Evolutionary conservation across 352 stramenopile species (phyloP).

Genomic region (Aphanomyces cochlioides): DNA sequence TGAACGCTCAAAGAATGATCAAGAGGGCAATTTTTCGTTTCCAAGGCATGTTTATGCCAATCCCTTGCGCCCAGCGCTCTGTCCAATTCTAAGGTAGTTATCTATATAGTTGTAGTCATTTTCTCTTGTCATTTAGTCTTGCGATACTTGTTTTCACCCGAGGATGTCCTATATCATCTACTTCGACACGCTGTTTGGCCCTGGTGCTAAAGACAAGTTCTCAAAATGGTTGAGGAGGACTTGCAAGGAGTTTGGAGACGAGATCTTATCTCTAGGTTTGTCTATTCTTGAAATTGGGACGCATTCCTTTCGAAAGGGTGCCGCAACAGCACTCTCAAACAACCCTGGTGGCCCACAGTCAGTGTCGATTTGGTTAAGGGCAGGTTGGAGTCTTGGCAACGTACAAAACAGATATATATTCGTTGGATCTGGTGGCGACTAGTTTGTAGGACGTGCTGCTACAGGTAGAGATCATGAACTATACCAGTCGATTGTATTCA

Average conservation of each 20-base stretch:
- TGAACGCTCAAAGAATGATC: neutral
- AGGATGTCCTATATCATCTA: neutral
- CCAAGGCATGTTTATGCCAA: neutral
- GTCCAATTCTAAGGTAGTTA: neutral
- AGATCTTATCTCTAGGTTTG: too few relatives aligned
- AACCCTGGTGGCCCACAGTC: too few relatives aligned
- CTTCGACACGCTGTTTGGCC: neutral
- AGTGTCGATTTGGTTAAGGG: too few relatives aligned
- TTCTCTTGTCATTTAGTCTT: neutral
- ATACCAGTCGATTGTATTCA: neutral
- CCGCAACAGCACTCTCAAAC: too few relatives aligned
- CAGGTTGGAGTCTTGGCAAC: neutral
- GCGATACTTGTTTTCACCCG: neutral
- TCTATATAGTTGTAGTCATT: neutral
- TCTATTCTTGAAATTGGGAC: too few relatives aligned
- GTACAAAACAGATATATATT: neutral
- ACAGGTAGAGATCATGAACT: slow-evolving; percentile 10
- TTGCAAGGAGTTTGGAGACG: too few relatives aligned
- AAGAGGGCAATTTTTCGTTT: neutral
- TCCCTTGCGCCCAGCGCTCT: neutral
- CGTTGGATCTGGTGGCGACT: neutral
- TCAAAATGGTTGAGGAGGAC: neutral
- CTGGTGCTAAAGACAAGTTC: neutral
- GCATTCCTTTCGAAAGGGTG: too few relatives aligned
- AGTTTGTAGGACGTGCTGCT: neutral